These are phyloP conservation scores for Debaryomyces maramus DNA, from an alignment of 805 yeast genomes.

Conservation along the genomic window DNA sequence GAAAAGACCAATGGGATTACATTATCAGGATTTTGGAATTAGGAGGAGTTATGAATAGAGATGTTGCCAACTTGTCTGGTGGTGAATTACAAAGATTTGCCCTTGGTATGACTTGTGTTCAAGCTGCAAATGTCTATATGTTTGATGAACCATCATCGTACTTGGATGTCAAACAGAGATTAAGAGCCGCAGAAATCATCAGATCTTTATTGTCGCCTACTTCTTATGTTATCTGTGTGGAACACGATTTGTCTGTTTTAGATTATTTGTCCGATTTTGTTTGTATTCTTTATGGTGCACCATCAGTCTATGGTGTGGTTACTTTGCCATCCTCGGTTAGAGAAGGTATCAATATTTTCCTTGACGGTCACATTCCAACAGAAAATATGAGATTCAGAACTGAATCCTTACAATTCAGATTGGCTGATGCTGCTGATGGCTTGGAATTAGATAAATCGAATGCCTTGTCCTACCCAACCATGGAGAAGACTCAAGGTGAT, in stretches of 20 bases:
- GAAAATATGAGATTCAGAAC: constrained; percentile 97
- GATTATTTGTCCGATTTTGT: constrained; percentile 96
- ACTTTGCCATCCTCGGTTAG: constrained; percentile 95
- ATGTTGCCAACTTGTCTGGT: constrained; percentile 88
- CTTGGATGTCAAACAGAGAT: constrained; percentile 97
- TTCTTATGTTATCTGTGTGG: constrained; percentile 91
- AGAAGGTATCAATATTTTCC: constrained; percentile 97
- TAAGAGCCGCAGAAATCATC: constrained; percentile 93
- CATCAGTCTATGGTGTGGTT: constrained; percentile 98
- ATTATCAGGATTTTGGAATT: constrained; percentile 74
- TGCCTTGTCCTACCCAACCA: constrained; percentile 72
- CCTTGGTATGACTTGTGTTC: constrained; percentile 95
- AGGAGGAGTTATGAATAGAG: constrained; percentile 76
- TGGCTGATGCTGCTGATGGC: constrained; percentile 85
- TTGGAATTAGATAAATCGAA: constrained; percentile 75
- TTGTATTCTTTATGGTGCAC: constrained; percentile 96
- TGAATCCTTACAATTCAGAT: constrained; percentile 90
- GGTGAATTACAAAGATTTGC: constrained; percentile 99
- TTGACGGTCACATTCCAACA: constrained; percentile 96
- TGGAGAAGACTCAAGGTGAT: constrained; percentile 94
- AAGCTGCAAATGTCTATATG: constrained; percentile 94
- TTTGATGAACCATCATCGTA: constrained; percentile 99
- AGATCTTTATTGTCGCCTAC: constrained; percentile 79
- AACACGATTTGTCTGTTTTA: constrained; percentile 96
- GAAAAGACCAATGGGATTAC: constrained; percentile 63